Evolutionary conservation across 768 basidiomycete genomes (phyloP).

Genomic region (Pulveroboletus sp.): DNA sequence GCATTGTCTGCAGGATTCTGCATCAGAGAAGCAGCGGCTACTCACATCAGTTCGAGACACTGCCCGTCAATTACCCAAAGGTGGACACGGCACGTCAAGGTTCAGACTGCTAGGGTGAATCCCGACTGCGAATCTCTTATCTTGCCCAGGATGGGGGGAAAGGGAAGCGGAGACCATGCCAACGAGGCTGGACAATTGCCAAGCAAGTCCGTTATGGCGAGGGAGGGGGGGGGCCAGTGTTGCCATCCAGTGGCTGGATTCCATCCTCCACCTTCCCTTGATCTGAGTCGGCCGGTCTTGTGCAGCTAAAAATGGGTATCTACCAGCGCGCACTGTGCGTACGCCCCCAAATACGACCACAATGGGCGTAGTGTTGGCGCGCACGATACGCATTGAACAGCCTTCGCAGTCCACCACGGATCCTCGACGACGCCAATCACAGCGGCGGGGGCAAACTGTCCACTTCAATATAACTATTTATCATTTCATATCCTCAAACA

Average conservation of each 20-base stretch:
- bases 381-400: neutral
- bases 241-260: neutral
- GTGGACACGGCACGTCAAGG: neutral
- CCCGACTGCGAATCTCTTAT: slow-evolving; percentile 17
- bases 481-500: slow-evolving; percentile 6
- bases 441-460: neutral
- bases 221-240: neutral
- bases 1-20: neutral
- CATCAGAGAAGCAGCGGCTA: slow-evolving; percentile 7
- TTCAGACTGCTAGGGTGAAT: slow-evolving; percentile 6
- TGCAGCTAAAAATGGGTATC: slow-evolving; percentile 7
- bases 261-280: neutral
- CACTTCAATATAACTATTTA: neutral
- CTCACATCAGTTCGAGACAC: slow-evolving; percentile 10
- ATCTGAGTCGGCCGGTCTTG: slow-evolving; percentile 8
- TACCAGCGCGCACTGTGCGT: neutral
- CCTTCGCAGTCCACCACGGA: neutral
- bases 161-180: slow-evolving; percentile 15
- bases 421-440: slow-evolving; percentile 2
- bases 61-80: neutral
- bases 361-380: neutral
- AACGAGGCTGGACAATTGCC: slow-evolving; percentile 17
- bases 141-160: slow-evolving; percentile 14
- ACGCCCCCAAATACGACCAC: neutral
- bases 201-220: neutral